Base-by-base conservation (phyloP, 2,329 filamentous ascomycete genomes). In the Sclerotinia glacialis region DNA sequence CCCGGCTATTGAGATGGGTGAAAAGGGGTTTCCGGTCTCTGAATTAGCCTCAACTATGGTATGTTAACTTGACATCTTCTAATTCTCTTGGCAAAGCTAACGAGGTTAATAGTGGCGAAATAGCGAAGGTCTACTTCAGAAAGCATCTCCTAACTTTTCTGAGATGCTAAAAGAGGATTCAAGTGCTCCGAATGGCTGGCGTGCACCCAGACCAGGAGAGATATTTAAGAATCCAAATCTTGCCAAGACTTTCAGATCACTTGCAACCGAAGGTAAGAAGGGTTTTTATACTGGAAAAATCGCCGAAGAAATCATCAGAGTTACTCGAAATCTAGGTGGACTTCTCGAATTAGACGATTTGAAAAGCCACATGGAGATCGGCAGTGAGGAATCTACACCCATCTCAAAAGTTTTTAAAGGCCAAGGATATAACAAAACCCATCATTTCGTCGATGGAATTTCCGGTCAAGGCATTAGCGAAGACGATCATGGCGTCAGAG, bases 211-310 rank as follows among this genome's bases (percentile, higher is more conserved):
- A 2, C 83, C 92, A 0, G 95, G 95, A 6, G 95, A 99, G 74
- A 86, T 98, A 70, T 90, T 98, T 84, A 92, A 87, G 79, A 96
- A 96, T 70, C 90, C 90, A 0, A 87, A 86, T 0, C 82, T 98
- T 11, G 93, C 91, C 0, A 83, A 85, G 55, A 97, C 94, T 0
- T 97, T 97, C 79, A 85, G 90, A 65, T 80, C 89, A 0, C 82
- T 99, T 6, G 94, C 88, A 0, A 83, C 86, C 42, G 83, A 96
- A 67, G 93, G 93, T 26, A 97, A 96, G 78, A 86, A 87, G 72
- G 95, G 94, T 0, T 99, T 97, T 80, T 99, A 99, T 77, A 85
- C 87, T 31, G 95, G 95, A 0, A 83, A 88, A 47, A 87, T 98
- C 62, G 95, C 92, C 3, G 85, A 95, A 74, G 89, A 89, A 70